Conservation (phyloP, 805 yeast genomes). For the Nakazawaea anatomiae region DNA sequence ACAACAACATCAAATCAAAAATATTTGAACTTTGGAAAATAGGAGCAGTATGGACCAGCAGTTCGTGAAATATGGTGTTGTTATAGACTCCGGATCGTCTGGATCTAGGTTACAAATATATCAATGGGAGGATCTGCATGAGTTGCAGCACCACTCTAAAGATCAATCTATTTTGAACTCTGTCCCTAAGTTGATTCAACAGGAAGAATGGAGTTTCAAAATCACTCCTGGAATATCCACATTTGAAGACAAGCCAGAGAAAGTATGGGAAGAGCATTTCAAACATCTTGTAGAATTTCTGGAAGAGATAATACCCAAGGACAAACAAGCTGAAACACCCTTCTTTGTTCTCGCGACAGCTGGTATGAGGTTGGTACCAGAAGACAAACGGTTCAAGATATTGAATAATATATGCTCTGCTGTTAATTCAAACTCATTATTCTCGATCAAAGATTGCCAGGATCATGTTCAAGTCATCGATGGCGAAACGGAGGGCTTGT, state of each 20-base stretch:
- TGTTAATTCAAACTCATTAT: slow-evolving; percentile 49
- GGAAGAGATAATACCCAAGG: slow-evolving; percentile 58
- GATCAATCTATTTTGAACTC: slow-evolving; percentile 36
- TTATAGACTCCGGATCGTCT: slow-evolving; percentile 92
- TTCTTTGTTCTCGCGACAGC: slow-evolving; percentile 93
- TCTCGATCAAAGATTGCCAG: slow-evolving; percentile 52
- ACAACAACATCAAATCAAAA: neutral
- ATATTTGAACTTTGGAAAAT: too few relatives aligned
- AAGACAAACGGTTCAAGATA: slow-evolving; percentile 44
- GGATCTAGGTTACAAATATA: slow-evolving; percentile 88
- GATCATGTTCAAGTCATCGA: slow-evolving; percentile 81
- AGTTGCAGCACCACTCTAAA: slow-evolving; percentile 22
- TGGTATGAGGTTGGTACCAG: slow-evolving; percentile 81
- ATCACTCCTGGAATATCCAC: slow-evolving; percentile 82
- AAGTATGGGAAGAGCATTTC: slow-evolving; percentile 71
- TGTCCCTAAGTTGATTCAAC: slow-evolving; percentile 64
- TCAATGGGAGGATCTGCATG: slow-evolving; percentile 59
- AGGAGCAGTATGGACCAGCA: neutral
- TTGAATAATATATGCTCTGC: slow-evolving; percentile 55
- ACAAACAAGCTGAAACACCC: slow-evolving; percentile 64
- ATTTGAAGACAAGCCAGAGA: slow-evolving; percentile 44
- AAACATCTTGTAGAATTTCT: slow-evolving; percentile 64
- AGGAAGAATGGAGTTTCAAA: slow-evolving; percentile 63
- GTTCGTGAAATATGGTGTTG: slow-evolving; percentile 61
- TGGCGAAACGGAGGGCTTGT: slow-evolving; percentile 91